Conservation (phyloP, 768 basidiomycete genomes). For the Boletus rubroflammeus region DNA sequence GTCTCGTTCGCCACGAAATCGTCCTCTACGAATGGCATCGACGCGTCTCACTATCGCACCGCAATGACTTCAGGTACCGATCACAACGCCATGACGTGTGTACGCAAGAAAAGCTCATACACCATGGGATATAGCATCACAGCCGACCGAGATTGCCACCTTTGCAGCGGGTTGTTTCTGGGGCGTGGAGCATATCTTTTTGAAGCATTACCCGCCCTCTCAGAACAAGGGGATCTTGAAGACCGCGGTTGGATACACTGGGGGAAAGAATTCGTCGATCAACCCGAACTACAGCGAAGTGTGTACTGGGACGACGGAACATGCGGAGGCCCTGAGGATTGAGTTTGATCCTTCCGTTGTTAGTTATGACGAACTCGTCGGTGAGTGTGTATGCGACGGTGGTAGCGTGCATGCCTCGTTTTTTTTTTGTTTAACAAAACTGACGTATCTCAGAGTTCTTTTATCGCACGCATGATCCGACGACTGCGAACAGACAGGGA, state of each 20-base stretch:
- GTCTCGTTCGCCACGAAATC: conserved; percentile 21
- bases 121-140: conserved; percentile 38
- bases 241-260: conserved; percentile 78
- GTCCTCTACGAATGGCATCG: conserved; percentile 24
- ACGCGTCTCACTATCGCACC: conserved; percentile 39
- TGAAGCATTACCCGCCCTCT: conserved; percentile 70
- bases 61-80: conserved; percentile 35
- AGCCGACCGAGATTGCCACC: conserved; percentile 41
- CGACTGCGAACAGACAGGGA: conserved; percentile 77
- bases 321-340: conserved; percentile 86
- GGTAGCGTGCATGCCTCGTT: neutral
- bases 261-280: conserved; percentile 51
- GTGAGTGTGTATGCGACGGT: conserved; percentile 39
- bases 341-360: conserved; percentile 81
- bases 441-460: conserved; percentile 66
- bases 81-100: neutral
- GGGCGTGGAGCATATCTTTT: conserved; percentile 84
- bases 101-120: neutral
- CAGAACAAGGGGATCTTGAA: conserved; percentile 72
- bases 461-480: conserved; percentile 92
- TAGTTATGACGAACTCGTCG: conserved; percentile 81
- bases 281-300: conserved; percentile 73
- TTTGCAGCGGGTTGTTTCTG: conserved; percentile 71
- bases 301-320: conserved; percentile 75
- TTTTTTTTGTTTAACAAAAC: neutral